A percentile compares a stretch with the other conserved stretches of the same genome.
phyloP scores from a whole-genome alignment of 768 basidiomycete species.

The Mycena haematopus region DNA sequence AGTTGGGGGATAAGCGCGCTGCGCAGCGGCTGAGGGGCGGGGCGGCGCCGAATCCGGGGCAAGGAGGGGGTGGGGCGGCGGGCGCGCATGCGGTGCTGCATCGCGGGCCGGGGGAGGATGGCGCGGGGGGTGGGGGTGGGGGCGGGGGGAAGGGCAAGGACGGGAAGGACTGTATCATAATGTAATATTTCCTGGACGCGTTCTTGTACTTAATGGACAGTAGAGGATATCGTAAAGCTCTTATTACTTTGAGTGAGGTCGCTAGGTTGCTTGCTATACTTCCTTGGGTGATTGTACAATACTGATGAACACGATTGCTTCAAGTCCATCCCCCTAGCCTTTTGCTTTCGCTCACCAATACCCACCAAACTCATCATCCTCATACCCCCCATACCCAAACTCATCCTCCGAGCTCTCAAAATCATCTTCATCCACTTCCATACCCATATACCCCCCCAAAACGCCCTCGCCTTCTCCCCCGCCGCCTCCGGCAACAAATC shows the following conservation, averaged over 20 bases:
- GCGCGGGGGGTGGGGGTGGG: too few species aligned
- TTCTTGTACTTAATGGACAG: conserved; percentile 23
- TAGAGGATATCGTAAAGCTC: conserved; percentile 21
- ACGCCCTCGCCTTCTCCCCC: too few species aligned
- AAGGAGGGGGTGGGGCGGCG: conserved; percentile 62
- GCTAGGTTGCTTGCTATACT: too few species aligned
- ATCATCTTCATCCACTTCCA: neutral
- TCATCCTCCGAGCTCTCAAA: too few species aligned
- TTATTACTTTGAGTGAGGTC: neutral
- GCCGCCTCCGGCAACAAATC: neutral
- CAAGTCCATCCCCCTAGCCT: too few species aligned
- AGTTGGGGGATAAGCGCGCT: conserved; percentile 93
- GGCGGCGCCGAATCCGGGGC: conserved; percentile 39
- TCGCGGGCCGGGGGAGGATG: conserved; percentile 53
- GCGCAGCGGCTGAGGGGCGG: conserved; percentile 75
- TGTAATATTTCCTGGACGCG: conserved; percentile 55
- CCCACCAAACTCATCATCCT: too few species aligned
- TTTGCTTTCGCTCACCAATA: too few species aligned
- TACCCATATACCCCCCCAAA: too few species aligned
- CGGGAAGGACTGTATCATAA: conserved; percentile 87
- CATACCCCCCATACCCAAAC: too few species aligned
- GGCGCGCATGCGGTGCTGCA: conserved; percentile 67
- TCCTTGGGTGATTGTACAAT: too few species aligned
- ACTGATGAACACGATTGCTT: too few species aligned
- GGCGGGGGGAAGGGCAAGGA: conserved; percentile 55